Evolutionary conservation across 116 monocot species (phyloP), one percentile per base, ranked within the genome.

Genomic region (Thalassia testudinum): DNA sequence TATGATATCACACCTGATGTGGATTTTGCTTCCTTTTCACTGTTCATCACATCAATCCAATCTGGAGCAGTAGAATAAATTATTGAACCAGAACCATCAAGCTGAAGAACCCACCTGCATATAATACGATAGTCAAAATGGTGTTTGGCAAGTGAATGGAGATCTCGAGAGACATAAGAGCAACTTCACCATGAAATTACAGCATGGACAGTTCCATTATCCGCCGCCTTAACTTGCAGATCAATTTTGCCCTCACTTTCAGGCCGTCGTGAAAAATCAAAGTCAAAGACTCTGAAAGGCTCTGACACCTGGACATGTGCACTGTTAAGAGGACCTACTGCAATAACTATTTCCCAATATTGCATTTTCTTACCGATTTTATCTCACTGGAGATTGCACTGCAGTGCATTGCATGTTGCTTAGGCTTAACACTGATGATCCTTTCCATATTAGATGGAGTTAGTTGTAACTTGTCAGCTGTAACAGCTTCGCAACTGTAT

Each of bases 221-320:
- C 25, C 40, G 52, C 73, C 59, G 72, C 55, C 57, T 57, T 72
- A 70, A 99, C 54, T 42, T 43, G 26, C 43, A 80, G 63, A 28
- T 79, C 73, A 57, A 43, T 59, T 64, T 85, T 72, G 60, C 82
- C 66, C 43, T 79, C 73, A 56, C 79, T 80, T 24, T 85, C 82
- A 61, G 90, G 97, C 56, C 80, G 66, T 66, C 66, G 77, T 70
- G 69, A 85, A 75, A 99, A 86, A 40, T 99, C 90, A 54, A 99
- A 89, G 53, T 86, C 97, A 86, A 99, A 99, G 66, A 90, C 54
- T 75, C 79, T 82, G 82, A 99, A 99, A 1, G 90, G 97, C 65
- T 99, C 86, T 69, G 90, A 99, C 70, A 99, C 27, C 97, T 97
- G 72, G 48, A 52, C 42, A 45, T n/a, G 10, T 3, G 3, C 10